Evolutionary conservation across 2,329 filamentous ascomycete species (phyloP), one percentile per base, ranked within the genome.

Genomic region (Paramyrothecium roridum): DNA sequence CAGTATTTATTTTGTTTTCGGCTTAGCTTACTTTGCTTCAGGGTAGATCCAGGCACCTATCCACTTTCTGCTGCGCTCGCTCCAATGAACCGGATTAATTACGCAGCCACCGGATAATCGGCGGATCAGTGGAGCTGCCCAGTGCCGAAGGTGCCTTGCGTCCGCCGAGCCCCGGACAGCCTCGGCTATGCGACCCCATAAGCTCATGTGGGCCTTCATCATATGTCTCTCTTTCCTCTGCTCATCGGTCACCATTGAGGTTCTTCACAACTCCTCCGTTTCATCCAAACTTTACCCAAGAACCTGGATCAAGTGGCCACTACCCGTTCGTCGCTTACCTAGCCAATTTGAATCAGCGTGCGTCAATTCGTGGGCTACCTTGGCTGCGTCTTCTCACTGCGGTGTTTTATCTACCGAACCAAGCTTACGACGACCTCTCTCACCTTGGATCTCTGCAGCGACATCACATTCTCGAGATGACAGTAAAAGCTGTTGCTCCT

Each of bases 401-500:
- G n/a, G n/a, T 19, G n/a, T 19, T 37, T 43, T 19, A 16, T 16
- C 13, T 16, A 13, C 37, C 37, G 6, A 6, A 6, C n/a, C n/a
- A 43, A 43, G n/a, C 37, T 43, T 43, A 43, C 37, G 37, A 43
- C 37, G n/a, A 30, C 26, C 10, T 30, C 26, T 6, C 12, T 43
- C 37, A 43, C 37, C 4, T 43, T 16, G 4, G 7, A 13, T 30
- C 26, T 30, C 26, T 6, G 26, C 26, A 30, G 26, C 26, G 26
- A 30, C 26, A 30, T 30, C 4, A 30, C 6, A 30, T 10, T 30
- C 6, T 10, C 37, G 16, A 13, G 7, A 43, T 43, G 37, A 43
- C 37, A 48, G 34, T 50, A n/a, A 59, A 59, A 19, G 48, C 30
- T 34, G 58, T 52, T n/a, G n/a, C n/a, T 12, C 53, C 65, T 13